Percentiles rank a stretch among this genome's conserved stretches.
Conservation (phyloP, 1,284 basidiomycete genomes). For the Kwoniella shivajii region DNA sequence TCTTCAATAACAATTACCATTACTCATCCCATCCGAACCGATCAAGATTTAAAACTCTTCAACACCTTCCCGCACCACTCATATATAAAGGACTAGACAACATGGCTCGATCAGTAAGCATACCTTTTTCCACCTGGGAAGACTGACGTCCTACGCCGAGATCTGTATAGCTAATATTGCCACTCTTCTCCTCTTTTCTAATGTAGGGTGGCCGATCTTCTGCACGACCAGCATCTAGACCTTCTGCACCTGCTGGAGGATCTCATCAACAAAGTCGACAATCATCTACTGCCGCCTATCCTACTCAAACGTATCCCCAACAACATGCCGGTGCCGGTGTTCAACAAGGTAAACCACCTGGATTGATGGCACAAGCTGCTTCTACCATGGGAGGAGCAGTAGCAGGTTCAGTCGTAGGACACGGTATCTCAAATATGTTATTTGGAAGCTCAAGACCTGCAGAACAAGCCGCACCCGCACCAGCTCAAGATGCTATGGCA, state of each 20-base stretch:
- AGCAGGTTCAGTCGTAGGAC: slow-evolving; percentile 58
- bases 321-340: slow-evolving; percentile 31
- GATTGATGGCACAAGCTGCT: slow-evolving; percentile 56
- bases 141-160: neutral
- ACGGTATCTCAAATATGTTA: slow-evolving; percentile 61
- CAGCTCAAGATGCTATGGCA: slow-evolving; percentile 29
- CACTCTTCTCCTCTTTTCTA: neutral
- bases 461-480: slow-evolving; percentile 48
- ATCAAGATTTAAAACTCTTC: too few species aligned
- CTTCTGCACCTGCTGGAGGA: slow-evolving; percentile 33
- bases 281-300: slow-evolving; percentile 44
- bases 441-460: slow-evolving; percentile 56
- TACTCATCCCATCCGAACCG: too few species aligned
- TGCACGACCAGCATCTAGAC: slow-evolving; percentile 44
- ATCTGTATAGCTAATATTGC: neutral
- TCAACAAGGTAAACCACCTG: slow-evolving; percentile 38
- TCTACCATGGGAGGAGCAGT: slow-evolving; percentile 61
- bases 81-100: too few species aligned
- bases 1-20: neutral
- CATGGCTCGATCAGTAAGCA: slow-evolving; percentile 41
- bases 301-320: slow-evolving; percentile 34
- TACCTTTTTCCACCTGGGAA: neutral
- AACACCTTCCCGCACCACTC: too few species aligned
- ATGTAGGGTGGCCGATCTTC: slow-evolving; percentile 34
- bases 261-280: slow-evolving; percentile 34